Percentiles rank a stretch among this genome's conserved stretches.
These are phyloP conservation scores for Trichomonas vaginalis DNA, from an alignment of 208 protist species.

Conservation along the genomic window DNA sequence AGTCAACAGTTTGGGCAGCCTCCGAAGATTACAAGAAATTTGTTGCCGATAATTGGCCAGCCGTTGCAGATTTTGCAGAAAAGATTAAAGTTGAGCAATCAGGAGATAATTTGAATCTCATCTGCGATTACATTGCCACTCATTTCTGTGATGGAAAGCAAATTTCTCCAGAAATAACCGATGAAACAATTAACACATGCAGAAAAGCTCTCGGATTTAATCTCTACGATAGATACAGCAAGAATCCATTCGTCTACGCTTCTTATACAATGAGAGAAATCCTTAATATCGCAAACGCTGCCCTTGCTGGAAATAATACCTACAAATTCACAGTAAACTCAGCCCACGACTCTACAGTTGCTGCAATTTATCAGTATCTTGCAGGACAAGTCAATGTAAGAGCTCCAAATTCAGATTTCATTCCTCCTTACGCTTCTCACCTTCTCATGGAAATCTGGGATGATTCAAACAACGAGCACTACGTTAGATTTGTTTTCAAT, in stretches of 20 bases:
- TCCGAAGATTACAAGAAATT: neutral
- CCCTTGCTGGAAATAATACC: neutral
- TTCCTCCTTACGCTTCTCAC: constrained; percentile 6
- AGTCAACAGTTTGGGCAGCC: too few species aligned
- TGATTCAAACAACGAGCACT: neutral
- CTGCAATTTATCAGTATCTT: neutral
- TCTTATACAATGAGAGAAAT: neutral
- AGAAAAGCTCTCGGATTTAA: neutral
- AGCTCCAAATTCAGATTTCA: neutral
- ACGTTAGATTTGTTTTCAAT: neutral
- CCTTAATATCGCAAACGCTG: neutral
- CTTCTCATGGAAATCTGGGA: neutral
- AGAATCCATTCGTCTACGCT: neutral
- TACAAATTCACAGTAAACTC: neutral
- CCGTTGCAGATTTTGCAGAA: neutral
- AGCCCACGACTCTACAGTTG: neutral
- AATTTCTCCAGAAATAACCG: neutral
- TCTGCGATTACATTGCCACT: neutral
- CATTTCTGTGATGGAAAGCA: neutral
- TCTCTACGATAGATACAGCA: neutral
- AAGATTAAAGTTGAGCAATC: neutral
- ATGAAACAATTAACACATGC: neutral
- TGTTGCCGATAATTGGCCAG: neutral
- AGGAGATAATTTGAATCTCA: neutral
- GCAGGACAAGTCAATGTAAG: neutral